A percentile compares a stretch with the other conserved stretches of the same genome.
Conservation (phyloP, 257 asterid genomes). For the Solanum arcanum region DNA sequence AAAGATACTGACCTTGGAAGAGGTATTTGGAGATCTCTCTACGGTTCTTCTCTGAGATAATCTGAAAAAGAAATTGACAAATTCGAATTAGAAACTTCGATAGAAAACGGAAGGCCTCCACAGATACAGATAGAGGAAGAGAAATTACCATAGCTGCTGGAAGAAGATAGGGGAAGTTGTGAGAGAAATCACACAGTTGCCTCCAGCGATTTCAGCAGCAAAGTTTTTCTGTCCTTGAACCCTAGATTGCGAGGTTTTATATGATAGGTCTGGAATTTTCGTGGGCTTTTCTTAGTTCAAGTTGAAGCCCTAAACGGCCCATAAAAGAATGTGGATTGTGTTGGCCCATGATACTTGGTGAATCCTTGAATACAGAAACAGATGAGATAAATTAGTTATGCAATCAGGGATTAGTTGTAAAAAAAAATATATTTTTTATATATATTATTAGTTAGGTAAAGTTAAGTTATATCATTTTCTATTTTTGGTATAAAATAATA, state of each 20-base stretch:
- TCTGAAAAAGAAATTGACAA: slow-evolving; percentile 24
- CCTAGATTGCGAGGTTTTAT: slow-evolving; percentile 9
- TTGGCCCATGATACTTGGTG: background rate
- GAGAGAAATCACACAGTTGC: background rate
- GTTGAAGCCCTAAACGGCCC: background rate
- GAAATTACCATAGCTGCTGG: slow-evolving; percentile 43
- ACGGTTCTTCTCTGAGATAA: slow-evolving; percentile 79
- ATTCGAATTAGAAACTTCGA: background rate
- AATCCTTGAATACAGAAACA: background rate
- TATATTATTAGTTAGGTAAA: background rate
- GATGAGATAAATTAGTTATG: background rate
- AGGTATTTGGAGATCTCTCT: slow-evolving; percentile 94
- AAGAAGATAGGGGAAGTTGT: background rate
- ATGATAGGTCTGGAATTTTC: background rate
- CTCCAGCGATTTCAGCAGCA: slow-evolving; percentile 9
- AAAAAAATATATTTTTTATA: too few species aligned
- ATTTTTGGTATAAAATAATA: background rate
- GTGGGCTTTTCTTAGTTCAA: background rate
- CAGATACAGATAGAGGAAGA: background rate
- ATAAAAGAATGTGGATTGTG: background rate
- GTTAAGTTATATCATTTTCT: background rate
- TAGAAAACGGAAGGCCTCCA: background rate
- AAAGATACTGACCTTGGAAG: slow-evolving; percentile 47
- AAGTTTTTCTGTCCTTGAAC: slow-evolving; percentile 1
- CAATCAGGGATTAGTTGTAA: background rate